Evolutionary conservation across 805 yeast species (phyloP).

Genomic region (Myxozyma nipponensis): DNA sequence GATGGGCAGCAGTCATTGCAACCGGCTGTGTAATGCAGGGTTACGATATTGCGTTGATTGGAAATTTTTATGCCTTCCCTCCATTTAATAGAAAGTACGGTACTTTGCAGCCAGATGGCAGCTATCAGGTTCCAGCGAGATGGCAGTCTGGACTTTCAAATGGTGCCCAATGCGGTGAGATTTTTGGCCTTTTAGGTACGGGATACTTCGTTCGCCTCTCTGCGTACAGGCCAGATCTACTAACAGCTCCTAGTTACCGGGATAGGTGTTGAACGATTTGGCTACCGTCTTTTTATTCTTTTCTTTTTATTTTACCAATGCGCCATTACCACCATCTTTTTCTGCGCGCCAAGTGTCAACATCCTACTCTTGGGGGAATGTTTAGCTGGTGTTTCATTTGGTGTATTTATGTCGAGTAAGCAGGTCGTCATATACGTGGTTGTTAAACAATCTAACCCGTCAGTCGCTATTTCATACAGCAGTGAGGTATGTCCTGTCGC

Average conservation of each 20-base stretch:
- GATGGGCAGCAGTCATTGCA: constrained; percentile 46
- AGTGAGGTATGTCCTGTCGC: constrained; percentile 54
- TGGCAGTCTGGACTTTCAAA: constrained; percentile 34
- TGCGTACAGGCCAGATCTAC: no score
- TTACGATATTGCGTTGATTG: constrained; percentile 43
- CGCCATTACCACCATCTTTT: constrained; percentile 45
- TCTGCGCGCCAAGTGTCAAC: constrained; percentile 44
- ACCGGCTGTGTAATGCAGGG: constrained; percentile 49
- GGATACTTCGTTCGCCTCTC: no score
- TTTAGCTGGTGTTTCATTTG: constrained; percentile 47
- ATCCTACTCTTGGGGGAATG: constrained; percentile 42
- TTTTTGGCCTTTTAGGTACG: constrained; percentile 50
- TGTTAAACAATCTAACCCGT: no score
- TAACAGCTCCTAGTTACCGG: constrained; percentile 47
- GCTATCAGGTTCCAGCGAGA: constrained; percentile 26
- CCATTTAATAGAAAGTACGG: constrained; percentile 19
- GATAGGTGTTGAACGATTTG: constrained; percentile 43
- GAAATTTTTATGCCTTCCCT: constrained; percentile 40
- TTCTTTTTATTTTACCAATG: constrained; percentile 36
- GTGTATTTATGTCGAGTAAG: no score
- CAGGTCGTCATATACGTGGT: no score
- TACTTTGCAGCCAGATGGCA: not conserved
- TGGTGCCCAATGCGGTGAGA: constrained; percentile 41
- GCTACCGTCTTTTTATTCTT: constrained; percentile 45
- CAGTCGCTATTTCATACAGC: constrained; percentile 51